Base-by-base conservation (phyloP, 345 rosid genomes). In the Corymbia maculata region DNA sequence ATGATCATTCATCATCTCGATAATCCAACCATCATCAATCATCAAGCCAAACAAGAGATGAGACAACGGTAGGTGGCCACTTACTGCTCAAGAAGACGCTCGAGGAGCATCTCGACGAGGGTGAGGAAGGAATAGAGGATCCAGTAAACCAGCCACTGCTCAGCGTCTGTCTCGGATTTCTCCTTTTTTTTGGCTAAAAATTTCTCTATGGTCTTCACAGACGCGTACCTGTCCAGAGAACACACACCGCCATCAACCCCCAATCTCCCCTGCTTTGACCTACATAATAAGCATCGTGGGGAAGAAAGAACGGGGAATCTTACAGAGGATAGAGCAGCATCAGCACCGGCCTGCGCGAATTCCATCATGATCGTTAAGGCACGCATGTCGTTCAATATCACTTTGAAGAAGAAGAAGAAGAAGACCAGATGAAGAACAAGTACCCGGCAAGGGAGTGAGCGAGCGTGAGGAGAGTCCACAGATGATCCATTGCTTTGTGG, bases 101-200 rank as follows among this genome's bases (percentile, higher is more conserved):
- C 91, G 36, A 93, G 91, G 10, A 92, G 53, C 90, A 93, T 91
- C 92, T 93, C 94, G 13, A 90, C 42, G 24, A 93, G 92, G 87
- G 93, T 90, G 51, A 93, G 85, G 89, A 93, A 92, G 55, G 94
- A 93, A 51, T 93, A 93, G 15, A 93, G 32, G 68, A 93, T 92
- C 94, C 94, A 93, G 75, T 93, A 93, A 51, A 93, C 94, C 49
- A 93, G 93, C 94, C 94, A 92, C 90, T 93, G 93, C 85, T 93
- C 86, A 47, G 92, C 94, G 68, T 89, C 93, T 82, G 53, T 55
- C 12, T 55, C 28, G 42, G 42, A 36, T 36, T 36, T 36, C 42
- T 36, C 42, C 42, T 36, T 36, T 36, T 36, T 36, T 36, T 36
- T 36, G 42, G 42, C 42, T 36, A 36, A 36, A 36, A 36, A 36